Base-by-base conservation (phyloP, 768 basidiomycete species). In the Exsudoporus frostii region DNA sequence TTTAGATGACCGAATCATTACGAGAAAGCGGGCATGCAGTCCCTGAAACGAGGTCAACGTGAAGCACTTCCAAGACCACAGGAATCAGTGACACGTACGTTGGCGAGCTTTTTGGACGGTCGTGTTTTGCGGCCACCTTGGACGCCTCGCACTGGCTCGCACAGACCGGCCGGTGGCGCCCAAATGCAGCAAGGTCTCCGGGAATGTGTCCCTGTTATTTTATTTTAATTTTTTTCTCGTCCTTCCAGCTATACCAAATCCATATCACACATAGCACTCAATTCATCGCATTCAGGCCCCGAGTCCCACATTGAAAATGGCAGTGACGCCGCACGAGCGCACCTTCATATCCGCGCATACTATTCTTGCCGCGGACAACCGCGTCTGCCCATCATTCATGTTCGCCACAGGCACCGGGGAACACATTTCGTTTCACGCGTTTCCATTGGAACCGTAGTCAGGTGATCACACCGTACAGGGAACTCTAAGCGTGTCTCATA, bases 1-100 rank as follows among this genome's bases (percentile, higher is more conserved):
- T 49, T 43, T 56, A 55, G 59, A 56, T 66, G 68, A 71, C 68
- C 60, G 65, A 68, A 65, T 51, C 59, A 63, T 70, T 70, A 70
- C 69, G 70, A 71, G 55, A 70, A 60, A 66, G 48, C 46, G 56
- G 56, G 52, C 57, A 59, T 53, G 60, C 37, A 46, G 61, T 60
- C 63, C 63, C 63, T 67, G 65, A 61, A 65, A 58, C 62, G 55
- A 61, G 64, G 61, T 42, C 53, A 56, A 54, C 54, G 57, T 50
- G 55, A 55, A 46, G 36, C n/a, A 49, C 11, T 48, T 54, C 50
- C 45, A 42, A 56, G 52, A 54, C 30, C 38, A 42, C 29, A 38
- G 32, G 36, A 46, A 22, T 29, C 46, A 19, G 8, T 15, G 50
- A 34, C 33, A 61, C 55, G 55, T 51, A 55, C 46, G 37, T 41